Evolutionary conservation across 2,329 filamentous ascomycete genomes (phyloP), one percentile per base, ranked within the genome.

Genomic region (Lachnellula occidentalis): DNA sequence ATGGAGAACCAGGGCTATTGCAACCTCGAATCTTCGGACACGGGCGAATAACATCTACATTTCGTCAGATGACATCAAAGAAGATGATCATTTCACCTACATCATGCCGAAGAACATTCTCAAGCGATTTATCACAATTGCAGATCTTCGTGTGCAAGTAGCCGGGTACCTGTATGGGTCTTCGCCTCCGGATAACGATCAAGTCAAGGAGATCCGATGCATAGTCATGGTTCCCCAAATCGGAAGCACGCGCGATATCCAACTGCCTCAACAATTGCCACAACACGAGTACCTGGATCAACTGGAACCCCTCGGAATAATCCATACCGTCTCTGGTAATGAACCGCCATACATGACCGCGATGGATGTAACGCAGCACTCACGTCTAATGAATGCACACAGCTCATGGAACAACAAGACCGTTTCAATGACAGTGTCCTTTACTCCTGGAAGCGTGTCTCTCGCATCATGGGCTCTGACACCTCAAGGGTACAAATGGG

Each of bases 61-160:
- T 64, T 96, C 94, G 7, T 94, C 92, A 0, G 91, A 96, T 51
- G 94, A 97, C 69, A 88, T 92, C 61, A 88, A 91, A 51, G 83
- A 94, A 60, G 91, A 96, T 57, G 90, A 92, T 39, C 81, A 85
- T 66, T 87, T 89, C 68, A 99, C 92, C 1, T 99, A 97, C 67
- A 89, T 99, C 66, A 96, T 99, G 90, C 94, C 94, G 1, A 99
- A 97, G 82, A 99, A 99, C 71, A 87, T 99, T 48, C 81, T 99
- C 66, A 96, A 96, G 80, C 89, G 90, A 61, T 99, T 99, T 78
- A 97, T 99, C 74, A 94, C 90, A 22, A 95, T 99, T 68, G 88
- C 94, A 46, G 94, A 99, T 75, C 82, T 99, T 53, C 88, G 95
- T 47, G 92, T 97, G 14, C 94, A 99, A 73, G 92, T 99, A 48